phyloP scores from a whole-genome alignment of 768 basidiomycete genomes.

The Multifurca ochricompacta region DNA sequence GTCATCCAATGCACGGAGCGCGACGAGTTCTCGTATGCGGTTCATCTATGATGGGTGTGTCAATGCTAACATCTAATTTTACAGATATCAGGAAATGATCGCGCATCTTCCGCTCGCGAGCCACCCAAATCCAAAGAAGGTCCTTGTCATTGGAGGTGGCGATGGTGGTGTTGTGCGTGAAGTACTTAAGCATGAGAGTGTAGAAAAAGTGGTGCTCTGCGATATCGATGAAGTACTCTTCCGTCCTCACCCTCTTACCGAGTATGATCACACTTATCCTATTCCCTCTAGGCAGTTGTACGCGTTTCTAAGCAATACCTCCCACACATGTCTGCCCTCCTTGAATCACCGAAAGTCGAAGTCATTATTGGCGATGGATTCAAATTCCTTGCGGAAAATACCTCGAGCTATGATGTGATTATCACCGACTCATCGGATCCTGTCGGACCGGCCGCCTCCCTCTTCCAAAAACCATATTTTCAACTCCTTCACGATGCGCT shows the following conservation, averaged over 20 bases:
- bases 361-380: conserved; percentile 93
- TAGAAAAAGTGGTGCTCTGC: conserved; percentile 89
- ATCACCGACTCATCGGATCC: conserved; percentile 99
- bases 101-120: conserved; percentile 92
- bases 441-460: conserved; percentile 86
- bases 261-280: background rate
- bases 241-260: background rate
- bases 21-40: conserved; percentile 92
- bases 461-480: conserved; percentile 98
- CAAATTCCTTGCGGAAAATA: conserved; percentile 88
- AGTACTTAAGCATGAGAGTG: conserved; percentile 86
- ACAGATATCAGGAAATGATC: conserved; percentile 98
- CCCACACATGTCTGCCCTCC: conserved; percentile 86
- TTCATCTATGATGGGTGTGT: background rate
- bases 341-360: conserved; percentile 71
- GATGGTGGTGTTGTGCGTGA: conserved; percentile 98
- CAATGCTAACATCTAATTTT: background rate
- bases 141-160: conserved; percentile 96
- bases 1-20: conserved; percentile 96
- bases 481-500: conserved; percentile 87
- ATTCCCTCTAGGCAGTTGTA: conserved; percentile 64
- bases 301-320: conserved; percentile 91
- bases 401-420: conserved; percentile 89
- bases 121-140: conserved; percentile 93
- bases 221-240: conserved; percentile 86